Conservation (phyloP, 2,329 filamentous ascomycete species). For the Microdochium paspali region DNA sequence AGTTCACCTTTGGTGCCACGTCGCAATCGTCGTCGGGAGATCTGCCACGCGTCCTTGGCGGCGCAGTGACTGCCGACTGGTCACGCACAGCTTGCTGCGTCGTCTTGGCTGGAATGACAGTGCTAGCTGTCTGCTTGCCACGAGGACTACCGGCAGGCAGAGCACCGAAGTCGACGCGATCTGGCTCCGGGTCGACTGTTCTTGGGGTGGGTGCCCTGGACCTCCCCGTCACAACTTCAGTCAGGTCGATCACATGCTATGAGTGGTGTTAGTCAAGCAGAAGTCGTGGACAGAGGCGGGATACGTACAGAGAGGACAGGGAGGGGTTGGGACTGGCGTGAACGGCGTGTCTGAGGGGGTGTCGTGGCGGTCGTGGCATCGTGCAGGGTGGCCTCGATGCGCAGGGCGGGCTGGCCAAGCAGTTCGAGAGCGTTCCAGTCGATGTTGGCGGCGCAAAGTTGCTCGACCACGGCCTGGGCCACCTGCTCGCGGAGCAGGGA, state of each 20-base stretch:
- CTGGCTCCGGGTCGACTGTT: background rate
- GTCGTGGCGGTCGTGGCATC: background rate
- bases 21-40: background rate
- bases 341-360: background rate
- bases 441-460: background rate
- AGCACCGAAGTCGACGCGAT: background rate
- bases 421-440: background rate
- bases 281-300: background rate
- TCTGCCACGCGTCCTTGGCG: background rate
- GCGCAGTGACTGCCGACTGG: background rate
- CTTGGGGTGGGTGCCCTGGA: background rate
- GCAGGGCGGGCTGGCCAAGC: background rate
- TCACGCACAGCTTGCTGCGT: background rate
- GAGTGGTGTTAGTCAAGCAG: background rate
- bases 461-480: background rate
- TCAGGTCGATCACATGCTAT: background rate
- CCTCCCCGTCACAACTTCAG: background rate
- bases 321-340: background rate
- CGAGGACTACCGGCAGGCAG: background rate
- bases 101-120: background rate
- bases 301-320: background rate
- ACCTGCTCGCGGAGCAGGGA: background rate
- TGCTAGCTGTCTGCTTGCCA: background rate
- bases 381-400: background rate
- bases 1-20: background rate